Evolutionary conservation across 2,329 filamentous ascomycete species (phyloP).

Genomic region (Allantophomopsis cytisporea): DNA sequence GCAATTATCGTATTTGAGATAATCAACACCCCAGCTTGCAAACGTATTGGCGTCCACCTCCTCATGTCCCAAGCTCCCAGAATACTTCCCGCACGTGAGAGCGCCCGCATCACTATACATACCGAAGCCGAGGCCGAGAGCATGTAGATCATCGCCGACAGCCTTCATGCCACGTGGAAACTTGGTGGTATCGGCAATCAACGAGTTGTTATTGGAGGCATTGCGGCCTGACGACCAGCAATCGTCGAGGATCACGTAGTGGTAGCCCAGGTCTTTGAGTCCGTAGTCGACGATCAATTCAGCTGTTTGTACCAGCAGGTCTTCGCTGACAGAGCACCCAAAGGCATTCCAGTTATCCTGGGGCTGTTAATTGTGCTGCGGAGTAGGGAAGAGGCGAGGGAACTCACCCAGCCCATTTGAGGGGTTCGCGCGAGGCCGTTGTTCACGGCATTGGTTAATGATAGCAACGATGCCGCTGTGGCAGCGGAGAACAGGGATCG

Average conservation of each 20-base stretch:
- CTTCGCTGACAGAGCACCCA: slow-evolving; percentile 33
- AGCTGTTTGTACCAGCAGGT: slow-evolving; percentile 31
- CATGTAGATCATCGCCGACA: slow-evolving; percentile 31
- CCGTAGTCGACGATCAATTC: slow-evolving; percentile 32
- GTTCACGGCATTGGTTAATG: slow-evolving; percentile 13
- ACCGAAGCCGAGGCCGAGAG: slow-evolving; percentile 32
- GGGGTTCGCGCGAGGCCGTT: slow-evolving; percentile 26
- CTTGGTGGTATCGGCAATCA: slow-evolving; percentile 24
- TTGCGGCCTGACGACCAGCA: slow-evolving; percentile 33
- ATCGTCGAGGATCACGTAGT: slow-evolving; percentile 41
- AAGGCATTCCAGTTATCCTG: slow-evolving; percentile 33
- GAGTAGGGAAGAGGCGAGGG: slow-evolving; percentile 1
- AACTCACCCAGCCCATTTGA: slow-evolving; percentile 26
- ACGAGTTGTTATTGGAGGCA: slow-evolving; percentile 22
- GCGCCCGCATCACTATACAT: slow-evolving; percentile 35
- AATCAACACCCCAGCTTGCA: slow-evolving; percentile 36
- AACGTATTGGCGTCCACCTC: slow-evolving; percentile 35
- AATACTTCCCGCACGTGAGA: slow-evolving; percentile 23
- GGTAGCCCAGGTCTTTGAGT: slow-evolving; percentile 37
- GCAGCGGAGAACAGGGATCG: too few species aligned
- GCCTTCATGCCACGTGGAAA: slow-evolving; percentile 33
- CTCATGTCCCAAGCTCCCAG: slow-evolving; percentile 32
- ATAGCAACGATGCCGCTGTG: too few species aligned
- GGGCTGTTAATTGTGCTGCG: neutral
- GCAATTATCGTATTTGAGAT: slow-evolving; percentile 39